Evolutionary conservation across 768 basidiomycete genomes (phyloP).

Genomic region (Hericium coralloides): DNA sequence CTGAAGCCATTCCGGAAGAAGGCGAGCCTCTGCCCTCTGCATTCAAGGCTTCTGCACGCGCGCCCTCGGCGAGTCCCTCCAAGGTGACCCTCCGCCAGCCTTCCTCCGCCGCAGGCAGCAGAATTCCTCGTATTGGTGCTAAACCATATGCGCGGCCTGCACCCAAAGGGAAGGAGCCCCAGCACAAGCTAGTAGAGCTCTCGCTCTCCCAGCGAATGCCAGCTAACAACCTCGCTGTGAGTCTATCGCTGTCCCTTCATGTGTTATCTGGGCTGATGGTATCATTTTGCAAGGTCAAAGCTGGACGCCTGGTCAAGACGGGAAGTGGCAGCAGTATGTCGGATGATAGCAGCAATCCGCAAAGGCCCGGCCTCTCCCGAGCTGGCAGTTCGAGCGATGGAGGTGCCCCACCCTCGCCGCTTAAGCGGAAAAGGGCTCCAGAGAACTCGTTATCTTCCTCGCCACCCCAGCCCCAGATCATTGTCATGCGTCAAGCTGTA

Average conservation of each 20-base stretch:
- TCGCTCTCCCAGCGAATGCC: background rate
- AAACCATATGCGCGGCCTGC: constrained; percentile 24
- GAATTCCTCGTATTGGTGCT: constrained; percentile 25
- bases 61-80: constrained; percentile 1
- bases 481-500: background rate
- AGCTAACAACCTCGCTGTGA: background rate
- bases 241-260: background rate
- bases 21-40: background rate
- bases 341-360: too few species aligned
- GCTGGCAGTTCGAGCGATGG: constrained; percentile 6
- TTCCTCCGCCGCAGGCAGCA: constrained; percentile 20
- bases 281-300: constrained; percentile 8
- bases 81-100: constrained; percentile 20
- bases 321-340: constrained; percentile 1
- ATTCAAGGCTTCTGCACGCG: constrained; percentile 1
- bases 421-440: background rate
- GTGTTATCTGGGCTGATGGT: background rate
- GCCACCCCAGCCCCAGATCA: background rate
- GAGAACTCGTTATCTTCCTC: background rate
- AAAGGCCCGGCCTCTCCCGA: too few species aligned
- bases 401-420: background rate
- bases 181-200: constrained; percentile 1
- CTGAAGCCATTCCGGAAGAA: constrained; percentile 11
- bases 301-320: constrained; percentile 7
- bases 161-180: constrained; percentile 4